Evolutionary conservation across 345 rosid genomes (phyloP).

Genomic region (Salix viminalis): DNA sequence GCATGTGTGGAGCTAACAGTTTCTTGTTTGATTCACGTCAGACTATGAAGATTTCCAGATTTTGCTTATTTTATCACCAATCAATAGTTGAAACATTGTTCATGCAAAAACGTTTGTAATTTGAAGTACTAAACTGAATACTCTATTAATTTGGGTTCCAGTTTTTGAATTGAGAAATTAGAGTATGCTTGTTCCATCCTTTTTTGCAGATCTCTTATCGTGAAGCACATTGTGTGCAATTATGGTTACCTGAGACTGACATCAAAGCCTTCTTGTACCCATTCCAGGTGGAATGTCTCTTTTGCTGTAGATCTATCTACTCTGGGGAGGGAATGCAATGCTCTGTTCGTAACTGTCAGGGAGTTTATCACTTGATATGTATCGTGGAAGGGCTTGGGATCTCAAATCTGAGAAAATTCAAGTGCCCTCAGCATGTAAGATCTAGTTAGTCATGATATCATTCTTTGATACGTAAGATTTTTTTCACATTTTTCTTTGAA

Average conservation of each 20-base stretch:
- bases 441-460: constrained; percentile 6
- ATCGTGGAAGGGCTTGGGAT: constrained; percentile 40
- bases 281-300: constrained; percentile 61
- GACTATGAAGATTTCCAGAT: too few species aligned
- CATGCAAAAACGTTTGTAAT: too few species aligned
- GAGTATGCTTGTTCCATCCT: background rate
- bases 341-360: constrained; percentile 59
- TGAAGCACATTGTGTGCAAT: background rate
- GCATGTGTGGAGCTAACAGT: background rate
- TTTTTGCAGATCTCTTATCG: background rate
- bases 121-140: too few species aligned
- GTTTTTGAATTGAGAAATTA: too few species aligned
- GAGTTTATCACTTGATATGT: constrained; percentile 58
- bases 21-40: background rate
- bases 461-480: constrained; percentile 6
- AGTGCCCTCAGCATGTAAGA: constrained; percentile 90
- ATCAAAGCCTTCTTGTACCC: background rate
- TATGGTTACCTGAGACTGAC: background rate
- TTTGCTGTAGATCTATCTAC: constrained; percentile 48
- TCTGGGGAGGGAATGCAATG: constrained; percentile 65
- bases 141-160: too few species aligned
- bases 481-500: background rate
- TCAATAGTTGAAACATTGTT: too few species aligned
- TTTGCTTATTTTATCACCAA: background rate
- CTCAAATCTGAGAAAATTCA: constrained; percentile 47